Base-by-base conservation (phyloP, 345 rosid genomes). In the Trapa bicornis region DNA sequence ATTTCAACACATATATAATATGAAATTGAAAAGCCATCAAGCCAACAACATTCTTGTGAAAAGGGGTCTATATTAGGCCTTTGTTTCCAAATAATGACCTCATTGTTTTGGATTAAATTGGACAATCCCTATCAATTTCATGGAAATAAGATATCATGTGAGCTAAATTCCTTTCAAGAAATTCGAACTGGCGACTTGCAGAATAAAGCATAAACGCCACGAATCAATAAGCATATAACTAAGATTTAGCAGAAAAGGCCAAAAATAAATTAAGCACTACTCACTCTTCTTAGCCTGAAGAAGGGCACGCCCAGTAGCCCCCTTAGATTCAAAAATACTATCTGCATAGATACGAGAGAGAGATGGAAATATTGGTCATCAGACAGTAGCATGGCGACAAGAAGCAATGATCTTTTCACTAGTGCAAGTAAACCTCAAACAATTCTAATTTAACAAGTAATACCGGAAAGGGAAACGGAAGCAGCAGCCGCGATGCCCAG, bases 241-340 rank as follows among this genome's bases (percentile, higher is more conserved):
- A 15, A 48, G 35, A 37, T 16, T 22, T 38, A 58, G 37, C 37
- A 58, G 15, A 70, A 37, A 3, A 66, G 8, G 37, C 29, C 29
- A n/a, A 2, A 16, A 9, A 42, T 0, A 13, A 11, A 5, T 8
- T 65, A 67, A 45, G 64, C 42, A 50, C 39, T 45, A 62, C 82
- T 63, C 75, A 87, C 92, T 6, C 68, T 67, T 72, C 74, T 74
- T 80, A 67, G 83, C 78, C 76, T 90, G 96, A 65, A 90, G 94
- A 67, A 90, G 96, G 77, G 73, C 64, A 70, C 94, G 89, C 71
- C 84, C 80, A 32, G 78, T 56, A 38, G 68, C 43, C 75, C 70
- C 78, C 61, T 75, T 78, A 32, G 76, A 58, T 64, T 73, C 75
- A 58, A 83, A 71, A 63, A 71, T 70, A 74, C 79, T 76, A 80